A percentile compares a stretch with the other conserved stretches of the same genome.
phyloP scores from a whole-genome alignment of 176 grass and related monocot genomes.

The sorghum (Sorghum bicolor) region Sorghum_bicolor_NCBIv3 NC_012875.2:54930001-54930500 shows the following conservation, averaged over 20 bases:
- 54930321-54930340: neutral
- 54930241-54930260: neutral
- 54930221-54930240: constrained; percentile 15
- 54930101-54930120: neutral
- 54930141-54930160: no score
- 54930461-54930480: no score
- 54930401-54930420: neutral
- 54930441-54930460: no score
- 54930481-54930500: no score
- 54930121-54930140: no score
- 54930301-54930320: neutral
- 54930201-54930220: neutral
- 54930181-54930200: neutral
- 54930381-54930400: no score
- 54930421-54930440: neutral
- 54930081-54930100: neutral
- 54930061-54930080: neutral
- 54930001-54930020: neutral
- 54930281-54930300: neutral
- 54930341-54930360: neutral
- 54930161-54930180: neutral
- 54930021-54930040: neutral
- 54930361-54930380: neutral
- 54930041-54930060: constrained; percentile 3
- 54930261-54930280: neutral